Evolutionary conservation across 768 basidiomycete species (phyloP), one percentile per base, ranked within the genome.

Genomic region (Mycena olivaceomarginata): DNA sequence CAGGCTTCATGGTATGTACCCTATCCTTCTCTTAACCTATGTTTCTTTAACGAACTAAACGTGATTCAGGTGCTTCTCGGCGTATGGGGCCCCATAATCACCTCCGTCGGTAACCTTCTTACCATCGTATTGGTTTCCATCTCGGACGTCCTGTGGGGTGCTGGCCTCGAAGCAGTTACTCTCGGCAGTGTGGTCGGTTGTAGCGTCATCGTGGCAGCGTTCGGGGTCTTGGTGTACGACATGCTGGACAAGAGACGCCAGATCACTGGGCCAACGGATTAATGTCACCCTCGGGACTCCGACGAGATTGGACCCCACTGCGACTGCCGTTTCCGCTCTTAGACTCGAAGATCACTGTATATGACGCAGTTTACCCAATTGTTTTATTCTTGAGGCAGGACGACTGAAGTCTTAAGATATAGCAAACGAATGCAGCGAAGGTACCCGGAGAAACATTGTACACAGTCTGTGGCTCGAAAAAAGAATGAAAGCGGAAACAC

Each of bases 81-180:
- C 39, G 85, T 95, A 39, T 97, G 96, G 95, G 97, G 97, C 5
- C 97, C 97, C 8, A 92, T 97, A 56, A 91, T 97, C 57, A 93
- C 93, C 11, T 96, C 96, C 2, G 97, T 98, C 43, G 97, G 97
- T 60, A 97, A 92, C 84, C 90, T 99, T n/a, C 89, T 98, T n/a
- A 97, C 97, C 7, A 98, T 98, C 79, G 96, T 98, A 48, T 90
- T 98, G 65, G 95, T 97, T 16, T 91, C 97, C 63, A 81, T 96
- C 18, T 92, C 94, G 56, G 97, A 99, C 85, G 88, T 94, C 10
- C 78, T 94, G 20, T 94, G 97, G 76, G 93, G 96, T 25, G 89
- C 90, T 67, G 92, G 91, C 4, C 83, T 90, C 51, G 89, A 92
- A 48, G 87, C 90, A 1, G 82, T 97, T 73, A 96, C 94, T 0